Evolutionary conservation across 2,329 filamentous ascomycete species (phyloP).

Genomic region (Sporothrix protearum): DNA sequence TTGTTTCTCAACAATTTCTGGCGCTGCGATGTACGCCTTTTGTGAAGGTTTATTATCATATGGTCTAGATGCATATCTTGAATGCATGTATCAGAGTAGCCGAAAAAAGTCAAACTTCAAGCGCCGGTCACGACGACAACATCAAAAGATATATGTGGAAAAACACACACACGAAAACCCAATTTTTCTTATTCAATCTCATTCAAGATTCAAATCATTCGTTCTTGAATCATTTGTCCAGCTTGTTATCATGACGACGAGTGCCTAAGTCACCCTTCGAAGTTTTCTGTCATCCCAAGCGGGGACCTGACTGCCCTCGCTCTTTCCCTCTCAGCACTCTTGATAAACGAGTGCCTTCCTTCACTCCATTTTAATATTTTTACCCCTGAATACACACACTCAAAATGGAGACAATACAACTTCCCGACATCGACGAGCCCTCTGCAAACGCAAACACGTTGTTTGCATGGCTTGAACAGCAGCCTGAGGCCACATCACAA

Average conservation of each 20-base stretch:
- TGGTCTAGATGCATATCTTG: slow-evolving; percentile 11
- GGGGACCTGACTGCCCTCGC: not conserved
- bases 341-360: not conserved
- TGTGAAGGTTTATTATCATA: not conserved
- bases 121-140: not conserved
- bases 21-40: not conserved
- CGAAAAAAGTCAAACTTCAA: slow-evolving; percentile 22
- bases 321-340: slow-evolving; percentile 9
- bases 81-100: not conserved
- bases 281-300: not conserved
- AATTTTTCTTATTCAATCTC: too few relatives aligned
- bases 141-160: not conserved
- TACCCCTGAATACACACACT: not conserved
- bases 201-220: too few relatives aligned
- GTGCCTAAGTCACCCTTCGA: not conserved
- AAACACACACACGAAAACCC: not conserved
- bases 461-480: slow-evolving; percentile 31
- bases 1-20: too few relatives aligned
- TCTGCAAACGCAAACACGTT: slow-evolving; percentile 32
- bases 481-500: slow-evolving; percentile 22
- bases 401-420: slow-evolving; percentile 21
- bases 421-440: slow-evolving; percentile 30
- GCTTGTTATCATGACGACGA: not conserved
- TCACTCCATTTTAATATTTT: not conserved
- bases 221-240: too few relatives aligned